phyloP scores from a whole-genome alignment of 148 eudicot species.

The Diospyros kaki region DNA sequence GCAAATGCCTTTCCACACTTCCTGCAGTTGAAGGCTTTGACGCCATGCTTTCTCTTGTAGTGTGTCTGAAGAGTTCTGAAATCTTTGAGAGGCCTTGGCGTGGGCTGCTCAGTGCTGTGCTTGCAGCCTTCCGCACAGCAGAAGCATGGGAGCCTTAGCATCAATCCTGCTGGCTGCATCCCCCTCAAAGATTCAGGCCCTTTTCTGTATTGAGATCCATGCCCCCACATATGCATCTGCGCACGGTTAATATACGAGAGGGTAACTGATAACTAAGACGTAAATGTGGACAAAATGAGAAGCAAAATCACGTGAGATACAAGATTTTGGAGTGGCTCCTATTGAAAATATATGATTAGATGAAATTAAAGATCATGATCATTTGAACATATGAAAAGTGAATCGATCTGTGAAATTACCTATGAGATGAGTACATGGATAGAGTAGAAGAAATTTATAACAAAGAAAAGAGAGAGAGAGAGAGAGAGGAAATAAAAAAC shows the following conservation, averaged over 20 bases:
- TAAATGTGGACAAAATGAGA: too few species aligned
- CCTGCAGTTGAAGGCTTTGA: slow-evolving; percentile 45
- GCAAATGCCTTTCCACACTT: slow-evolving; percentile 55
- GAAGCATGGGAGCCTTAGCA: slow-evolving; percentile 56
- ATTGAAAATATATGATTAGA: too few species aligned
- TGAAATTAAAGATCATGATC: too few species aligned
- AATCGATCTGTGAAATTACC: too few species aligned
- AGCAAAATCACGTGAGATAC: too few species aligned
- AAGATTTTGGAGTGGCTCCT: too few species aligned
- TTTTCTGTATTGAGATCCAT: slow-evolving; percentile 60
- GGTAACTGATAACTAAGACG: too few species aligned
- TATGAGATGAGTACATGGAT: too few species aligned
- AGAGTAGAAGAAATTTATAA: too few species aligned
- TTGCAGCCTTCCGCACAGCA: slow-evolving; percentile 54
- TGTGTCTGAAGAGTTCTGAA: slow-evolving; percentile 61
- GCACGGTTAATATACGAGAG: neutral
- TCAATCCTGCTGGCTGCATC: slow-evolving; percentile 42
- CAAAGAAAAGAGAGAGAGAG: too few species aligned
- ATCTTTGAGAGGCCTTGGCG: slow-evolving; percentile 51
- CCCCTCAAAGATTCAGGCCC: slow-evolving; percentile 61
- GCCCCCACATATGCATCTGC: slow-evolving; percentile 75
- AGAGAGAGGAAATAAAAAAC: too few species aligned
- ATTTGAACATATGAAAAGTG: too few species aligned
- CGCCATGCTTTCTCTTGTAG: slow-evolving; percentile 59
- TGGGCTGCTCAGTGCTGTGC: slow-evolving; percentile 57